Base-by-base conservation (phyloP, 2,329 filamentous ascomycete genomes). In the Colletotrichum scovillei region DNA sequence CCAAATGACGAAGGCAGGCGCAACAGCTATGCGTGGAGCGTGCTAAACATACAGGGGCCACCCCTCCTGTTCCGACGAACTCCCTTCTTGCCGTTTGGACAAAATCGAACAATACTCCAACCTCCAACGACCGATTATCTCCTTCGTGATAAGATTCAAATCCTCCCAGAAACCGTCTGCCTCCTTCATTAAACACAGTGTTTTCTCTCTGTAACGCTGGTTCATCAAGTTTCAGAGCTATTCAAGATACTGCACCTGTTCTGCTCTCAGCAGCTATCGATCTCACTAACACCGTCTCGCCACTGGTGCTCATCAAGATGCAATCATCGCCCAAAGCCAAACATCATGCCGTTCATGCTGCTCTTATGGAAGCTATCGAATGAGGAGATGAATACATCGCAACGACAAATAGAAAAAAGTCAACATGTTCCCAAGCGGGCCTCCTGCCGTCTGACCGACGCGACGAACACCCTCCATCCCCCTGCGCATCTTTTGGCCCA, bases 31-130 rank as follows among this genome's bases (percentile, higher is more conserved):
- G 38, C 49, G 57, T 57, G 19, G 32, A 24, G 35, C n/a, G 57
- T 60, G 67, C 71, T 66, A 66, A 28, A 53, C 26, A 52, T 73
- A 66, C 71, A 71, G 71, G 62, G 71, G 60, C 49, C 56, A 70
- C 38, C 60, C 28, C 28, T 62, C 55, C n/a, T 30, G 19, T 57
- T 22, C 24, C 24, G 49, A 70, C 30, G 28, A 66, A 62, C 35
- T 30, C 16, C 12, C 16, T 55, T 16, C 52, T n/a, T 35, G 35
- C 52, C 6, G 30, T 9, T 63, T 16, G 16, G 4, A 67, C 56
- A 8, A 5, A n/a, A 32, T 57, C 49, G 12, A 42, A 26, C n/a
- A 22, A n/a, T 11, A n/a, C 42, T 11, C 26, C 26, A 28, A 63
- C 62, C 56, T 26, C 53, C 58, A 69, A 42, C 57, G 64, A 19